Evolutionary conservation across 2,329 filamentous ascomycete genomes (phyloP).

Genomic region (Eutypa lata): DNA sequence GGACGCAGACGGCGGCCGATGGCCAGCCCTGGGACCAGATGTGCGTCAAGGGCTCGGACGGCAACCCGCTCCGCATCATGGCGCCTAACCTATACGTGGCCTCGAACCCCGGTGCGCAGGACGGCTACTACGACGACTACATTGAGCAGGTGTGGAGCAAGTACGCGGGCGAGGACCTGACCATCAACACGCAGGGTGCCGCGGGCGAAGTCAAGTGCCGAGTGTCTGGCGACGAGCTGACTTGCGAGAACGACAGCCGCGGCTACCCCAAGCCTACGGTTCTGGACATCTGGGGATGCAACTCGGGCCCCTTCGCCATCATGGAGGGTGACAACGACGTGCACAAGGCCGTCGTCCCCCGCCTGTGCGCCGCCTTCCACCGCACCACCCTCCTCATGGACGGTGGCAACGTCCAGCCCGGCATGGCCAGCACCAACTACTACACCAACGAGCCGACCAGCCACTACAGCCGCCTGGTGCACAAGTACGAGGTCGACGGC

Average conservation of each 20-base stretch:
- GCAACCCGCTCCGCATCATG: conserved; percentile 40
- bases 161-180: conserved; percentile 36
- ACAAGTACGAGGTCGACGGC: conserved; percentile 56
- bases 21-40: conserved; percentile 41
- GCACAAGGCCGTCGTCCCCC: conserved; percentile 41
- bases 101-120: conserved; percentile 32
- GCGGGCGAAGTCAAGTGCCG: conserved; percentile 38
- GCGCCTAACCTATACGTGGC: conserved; percentile 40
- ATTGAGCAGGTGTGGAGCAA: conserved; percentile 44
- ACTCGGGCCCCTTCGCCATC: conserved; percentile 44
- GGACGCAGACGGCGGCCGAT: conserved; percentile 34
- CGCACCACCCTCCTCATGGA: conserved; percentile 43
- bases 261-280: conserved; percentile 40
- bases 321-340: conserved; percentile 33
- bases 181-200: conserved; percentile 40
- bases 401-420: conserved; percentile 46
- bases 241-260: conserved; percentile 40
- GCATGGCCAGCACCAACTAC: conserved; percentile 34
- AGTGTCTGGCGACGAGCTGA: conserved; percentile 32
- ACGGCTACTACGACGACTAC: conserved; percentile 42
- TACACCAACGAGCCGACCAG: conserved; percentile 43
- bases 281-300: conserved; percentile 49
- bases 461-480: conserved; percentile 61
- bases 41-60: conserved; percentile 36
- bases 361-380: conserved; percentile 49